Evolutionary conservation across 306 rosid species (phyloP).

Genomic region (Malus orientalis): DNA sequence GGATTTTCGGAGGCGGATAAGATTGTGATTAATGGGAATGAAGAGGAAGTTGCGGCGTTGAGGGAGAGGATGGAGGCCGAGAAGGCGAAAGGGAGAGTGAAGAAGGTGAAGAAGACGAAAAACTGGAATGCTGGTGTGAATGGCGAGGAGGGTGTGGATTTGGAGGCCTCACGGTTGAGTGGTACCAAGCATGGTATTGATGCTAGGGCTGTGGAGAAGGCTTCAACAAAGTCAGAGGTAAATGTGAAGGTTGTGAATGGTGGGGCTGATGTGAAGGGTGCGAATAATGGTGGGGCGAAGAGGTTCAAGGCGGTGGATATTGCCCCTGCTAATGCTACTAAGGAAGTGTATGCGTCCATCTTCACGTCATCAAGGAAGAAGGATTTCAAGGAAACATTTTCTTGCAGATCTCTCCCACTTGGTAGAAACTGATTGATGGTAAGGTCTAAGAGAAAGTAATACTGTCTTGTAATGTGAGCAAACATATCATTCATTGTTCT

Average conservation of each 20-base stretch:
- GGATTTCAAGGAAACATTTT: conserved; percentile 63
- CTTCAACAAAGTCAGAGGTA: conserved; percentile 38
- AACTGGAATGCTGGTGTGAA: conserved; percentile 24
- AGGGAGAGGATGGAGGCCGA: conserved; percentile 83
- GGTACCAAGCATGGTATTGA: conserved; percentile 74
- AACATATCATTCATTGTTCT: background rate
- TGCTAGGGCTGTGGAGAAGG: conserved; percentile 46
- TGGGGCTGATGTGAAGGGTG: conserved; percentile 30
- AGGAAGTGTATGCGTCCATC: conserved; percentile 77
- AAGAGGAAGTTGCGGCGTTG: conserved; percentile 67
- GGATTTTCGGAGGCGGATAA: conserved; percentile 53
- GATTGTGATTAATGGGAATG: conserved; percentile 75
- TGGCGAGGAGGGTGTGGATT: conserved; percentile 26
- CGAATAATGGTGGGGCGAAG: conserved; percentile 33
- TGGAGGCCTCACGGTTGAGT: conserved; percentile 42
- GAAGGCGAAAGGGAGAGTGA: conserved; percentile 48
- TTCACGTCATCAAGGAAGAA: conserved; percentile 79
- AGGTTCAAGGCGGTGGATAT: conserved; percentile 67
- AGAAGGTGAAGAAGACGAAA: conserved; percentile 53
- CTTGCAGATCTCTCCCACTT: conserved; percentile 85
- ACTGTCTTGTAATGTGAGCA: background rate
- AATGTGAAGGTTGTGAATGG: conserved; percentile 42
- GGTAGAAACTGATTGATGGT: conserved; percentile 64
- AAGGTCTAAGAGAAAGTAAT: background rate
- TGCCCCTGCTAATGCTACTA: conserved; percentile 69